phyloP scores from a whole-genome alignment of 352 stramenopile genomes.

The Pythium utonaiense region DNA sequence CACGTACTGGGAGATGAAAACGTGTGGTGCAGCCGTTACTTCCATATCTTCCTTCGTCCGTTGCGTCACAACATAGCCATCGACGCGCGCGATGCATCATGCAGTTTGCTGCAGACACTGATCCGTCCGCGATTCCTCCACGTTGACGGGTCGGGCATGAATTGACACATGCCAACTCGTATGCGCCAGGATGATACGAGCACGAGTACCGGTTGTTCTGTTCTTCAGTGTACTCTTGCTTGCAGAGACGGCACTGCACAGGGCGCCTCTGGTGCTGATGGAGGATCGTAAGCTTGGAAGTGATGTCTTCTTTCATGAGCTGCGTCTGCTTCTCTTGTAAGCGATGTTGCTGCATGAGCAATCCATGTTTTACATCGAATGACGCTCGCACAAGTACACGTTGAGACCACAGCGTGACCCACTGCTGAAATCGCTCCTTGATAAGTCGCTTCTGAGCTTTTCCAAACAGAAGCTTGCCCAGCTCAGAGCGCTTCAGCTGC shows the following conservation, averaged over 20 bases:
- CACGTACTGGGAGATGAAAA: slow-evolving; percentile 54
- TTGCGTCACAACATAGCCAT: slow-evolving; percentile 77
- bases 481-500: slow-evolving; percentile 41
- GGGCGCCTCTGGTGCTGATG: slow-evolving; percentile 55
- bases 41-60: slow-evolving; percentile 60
- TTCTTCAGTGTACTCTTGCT: slow-evolving; percentile 60
- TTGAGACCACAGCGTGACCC: slow-evolving; percentile 56
- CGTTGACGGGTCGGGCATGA: slow-evolving; percentile 44
- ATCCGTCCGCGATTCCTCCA: background rate
- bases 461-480: slow-evolving; percentile 56
- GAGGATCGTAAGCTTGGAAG: slow-evolving; percentile 45
- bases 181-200: slow-evolving; percentile 53
- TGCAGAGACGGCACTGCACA: slow-evolving; percentile 59
- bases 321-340: slow-evolving; percentile 25
- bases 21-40: slow-evolving; percentile 53
- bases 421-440: slow-evolving; percentile 54
- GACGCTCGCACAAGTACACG: slow-evolving; percentile 48
- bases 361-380: slow-evolving; percentile 64
- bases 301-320: slow-evolving; percentile 7
- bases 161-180: slow-evolving; percentile 60
- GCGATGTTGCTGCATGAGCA: slow-evolving; percentile 52
- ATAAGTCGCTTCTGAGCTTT: slow-evolving; percentile 29
- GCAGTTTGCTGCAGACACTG: slow-evolving; percentile 28
- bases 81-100: slow-evolving; percentile 71
- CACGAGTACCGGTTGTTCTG: slow-evolving; percentile 70